Evolutionary conservation across 768 basidiomycete genomes (phyloP).

Genomic region (Mycena galopus): DNA sequence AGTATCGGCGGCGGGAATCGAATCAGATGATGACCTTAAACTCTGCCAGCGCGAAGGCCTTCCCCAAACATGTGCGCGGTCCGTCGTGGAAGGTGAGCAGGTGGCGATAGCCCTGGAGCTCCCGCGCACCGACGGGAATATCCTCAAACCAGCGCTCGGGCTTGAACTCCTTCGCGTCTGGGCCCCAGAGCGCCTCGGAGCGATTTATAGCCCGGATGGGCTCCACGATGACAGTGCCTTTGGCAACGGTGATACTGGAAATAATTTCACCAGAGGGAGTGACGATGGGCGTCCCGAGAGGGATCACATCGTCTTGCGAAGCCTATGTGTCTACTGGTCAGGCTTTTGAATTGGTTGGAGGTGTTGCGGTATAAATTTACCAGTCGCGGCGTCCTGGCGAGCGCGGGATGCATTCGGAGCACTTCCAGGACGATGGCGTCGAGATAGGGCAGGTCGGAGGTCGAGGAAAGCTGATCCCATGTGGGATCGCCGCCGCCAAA

Average conservation of each 20-base stretch:
- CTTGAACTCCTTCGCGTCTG: conserved; percentile 67
- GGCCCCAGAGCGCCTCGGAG: conserved; percentile 71
- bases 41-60: conserved; percentile 60
- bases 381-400: conserved; percentile 51
- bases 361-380: conserved; percentile 44
- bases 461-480: conserved; percentile 47
- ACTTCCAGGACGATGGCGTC: conserved; percentile 64
- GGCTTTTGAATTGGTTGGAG: background rate
- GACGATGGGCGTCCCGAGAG: conserved; percentile 63
- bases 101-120: conserved; percentile 64
- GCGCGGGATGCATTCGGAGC: conserved; percentile 59
- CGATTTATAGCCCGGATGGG: conserved; percentile 63
- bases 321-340: conserved; percentile 47
- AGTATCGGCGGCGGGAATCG: too few species aligned
- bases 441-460: conserved; percentile 62
- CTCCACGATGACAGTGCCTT: conserved; percentile 59
- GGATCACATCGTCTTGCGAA: conserved; percentile 68
- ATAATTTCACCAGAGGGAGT: conserved; percentile 56
- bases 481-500: conserved; percentile 60
- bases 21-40: conserved; percentile 47
- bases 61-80: conserved; percentile 63
- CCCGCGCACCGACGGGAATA: conserved; percentile 48
- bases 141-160: conserved; percentile 74
- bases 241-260: conserved; percentile 57
- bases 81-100: conserved; percentile 67